Conservation (phyloP, 352 stramenopile genomes). For the Globisporangium heterothallicum region DNA sequence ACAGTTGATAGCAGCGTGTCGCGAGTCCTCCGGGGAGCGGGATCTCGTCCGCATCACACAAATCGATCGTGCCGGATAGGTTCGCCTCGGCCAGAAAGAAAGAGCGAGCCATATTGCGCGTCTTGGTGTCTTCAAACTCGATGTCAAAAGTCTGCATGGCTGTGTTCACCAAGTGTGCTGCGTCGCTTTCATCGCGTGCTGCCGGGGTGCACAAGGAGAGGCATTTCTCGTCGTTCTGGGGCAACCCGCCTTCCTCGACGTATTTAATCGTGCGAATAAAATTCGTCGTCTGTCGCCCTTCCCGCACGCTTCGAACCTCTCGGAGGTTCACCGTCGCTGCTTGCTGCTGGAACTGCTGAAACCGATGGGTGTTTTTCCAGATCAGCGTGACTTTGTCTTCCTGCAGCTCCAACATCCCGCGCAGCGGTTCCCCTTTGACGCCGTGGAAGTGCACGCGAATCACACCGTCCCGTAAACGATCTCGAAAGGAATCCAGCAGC, state of each 20-base stretch:
- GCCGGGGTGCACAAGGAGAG: slow-evolving; percentile 43
- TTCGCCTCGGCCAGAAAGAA: slow-evolving; percentile 60
- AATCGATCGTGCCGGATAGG: slow-evolving; percentile 35
- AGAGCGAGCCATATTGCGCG: slow-evolving; percentile 39
- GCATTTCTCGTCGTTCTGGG: slow-evolving; percentile 58
- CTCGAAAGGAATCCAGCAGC: slow-evolving; percentile 41
- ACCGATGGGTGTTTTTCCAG: slow-evolving; percentile 42
- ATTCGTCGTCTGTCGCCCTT: slow-evolving; percentile 69
- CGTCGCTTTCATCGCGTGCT: slow-evolving; percentile 6
- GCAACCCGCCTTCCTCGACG: slow-evolving; percentile 33
- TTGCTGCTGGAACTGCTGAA: slow-evolving; percentile 24
- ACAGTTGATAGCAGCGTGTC: slow-evolving; percentile 60
- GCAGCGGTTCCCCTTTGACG: slow-evolving; percentile 34
- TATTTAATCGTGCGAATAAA: slow-evolving; percentile 85
- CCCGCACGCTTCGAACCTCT: slow-evolving; percentile 55
- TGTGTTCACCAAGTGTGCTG: slow-evolving; percentile 9
- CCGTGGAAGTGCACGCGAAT: slow-evolving; percentile 49
- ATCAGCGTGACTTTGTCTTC: slow-evolving; percentile 59
- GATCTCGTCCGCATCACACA: slow-evolving; percentile 42
- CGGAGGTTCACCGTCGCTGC: slow-evolving; percentile 28
- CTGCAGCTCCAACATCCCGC: slow-evolving; percentile 49
- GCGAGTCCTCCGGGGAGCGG: slow-evolving; percentile 35
- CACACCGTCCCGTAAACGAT: slow-evolving; percentile 53
- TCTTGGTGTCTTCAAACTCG: slow-evolving; percentile 56
- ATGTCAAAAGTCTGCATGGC: slow-evolving; percentile 55